Evolutionary conservation across 75 land plant species (phyloP).

Genomic region (Selaginella tamariscina): DNA sequence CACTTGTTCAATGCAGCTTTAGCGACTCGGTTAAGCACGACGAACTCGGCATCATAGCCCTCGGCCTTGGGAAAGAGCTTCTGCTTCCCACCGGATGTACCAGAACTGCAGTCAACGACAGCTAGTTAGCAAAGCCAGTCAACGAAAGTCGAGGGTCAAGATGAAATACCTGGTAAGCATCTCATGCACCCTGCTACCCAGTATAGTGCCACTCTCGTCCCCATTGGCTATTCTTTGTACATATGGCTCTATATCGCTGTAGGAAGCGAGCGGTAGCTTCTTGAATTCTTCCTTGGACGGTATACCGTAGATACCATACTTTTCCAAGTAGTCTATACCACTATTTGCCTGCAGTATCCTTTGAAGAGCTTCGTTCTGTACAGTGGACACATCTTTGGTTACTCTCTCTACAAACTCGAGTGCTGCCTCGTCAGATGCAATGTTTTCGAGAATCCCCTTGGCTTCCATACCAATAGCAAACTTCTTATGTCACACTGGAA

Average conservation of each 20-base stretch:
- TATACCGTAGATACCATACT: neutral
- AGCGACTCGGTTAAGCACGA: neutral
- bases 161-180: neutral
- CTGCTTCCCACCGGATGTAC: neutral
- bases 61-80: neutral
- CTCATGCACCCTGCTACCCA: neutral
- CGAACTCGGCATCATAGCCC: neutral
- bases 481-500: neutral
- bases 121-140: neutral
- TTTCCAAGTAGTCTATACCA: neutral
- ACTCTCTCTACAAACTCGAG: neutral
- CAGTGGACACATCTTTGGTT: neutral
- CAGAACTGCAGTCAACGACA: neutral
- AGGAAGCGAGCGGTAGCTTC: conserved; percentile 32
- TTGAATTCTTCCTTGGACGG: neutral
- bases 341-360: neutral
- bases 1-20: neutral
- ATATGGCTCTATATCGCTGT: conserved; percentile 36
- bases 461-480: neutral
- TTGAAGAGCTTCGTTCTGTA: neutral
- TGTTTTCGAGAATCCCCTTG: neutral
- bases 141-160: neutral
- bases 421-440: neutral
- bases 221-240: conserved; percentile 49
- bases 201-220: conserved; percentile 14